Base-by-base conservation (phyloP, 805 yeast species). In the Jamesozyma spencerorum region DNA sequence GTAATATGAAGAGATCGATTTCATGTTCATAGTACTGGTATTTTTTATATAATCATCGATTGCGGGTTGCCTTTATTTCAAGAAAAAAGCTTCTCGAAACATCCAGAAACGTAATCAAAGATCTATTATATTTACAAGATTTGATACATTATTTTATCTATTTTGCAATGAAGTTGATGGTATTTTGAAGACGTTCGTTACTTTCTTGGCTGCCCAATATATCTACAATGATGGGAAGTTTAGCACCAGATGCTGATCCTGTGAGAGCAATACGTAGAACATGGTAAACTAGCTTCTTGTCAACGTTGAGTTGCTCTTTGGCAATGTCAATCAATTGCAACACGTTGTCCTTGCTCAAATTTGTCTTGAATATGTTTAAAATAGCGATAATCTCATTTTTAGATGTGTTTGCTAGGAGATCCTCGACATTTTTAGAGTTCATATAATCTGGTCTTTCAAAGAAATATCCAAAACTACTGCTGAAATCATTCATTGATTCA, bases 201-300 rank as follows among this genome's bases (percentile, higher is more conserved):
- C 60, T 43, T 37, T 62, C 64, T 19, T 67, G 68, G 1, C 48
- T 34, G 0, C 87, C 90, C 14, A 86, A 50, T 7, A 82, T 54
- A 0, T 69, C 68, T 15, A 81, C 54, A 26, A 85, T 62, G 4
- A 68, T 63, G 0, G 81, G 82, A 4, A 87, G 64, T 14, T 77
- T 75, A 22, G 81, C 64, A 0, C 96, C 95, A 0, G 94, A 70
- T 4, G 67, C 66, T 6, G 79, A 74, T 0, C 85, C 94, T 12
- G 85, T 70, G 18, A 86, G 55, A 0, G 88, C 88, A 47, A 68
- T 79, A 42, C 96, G 66, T 12, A 84, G 51, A 0, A 77, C 51
- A 49, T 74, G 76, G 53, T 75, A 82, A 1, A 83, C 58, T 1
- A 65, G 57, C 41, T 67, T 72, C 18, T 53, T 51, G 6, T 50